A percentile compares a stretch with the other conserved stretches of the same genome.
Evolutionary conservation across 78 protist species (phyloP).

Genomic region (Dictyostelium capitatum): DNA sequence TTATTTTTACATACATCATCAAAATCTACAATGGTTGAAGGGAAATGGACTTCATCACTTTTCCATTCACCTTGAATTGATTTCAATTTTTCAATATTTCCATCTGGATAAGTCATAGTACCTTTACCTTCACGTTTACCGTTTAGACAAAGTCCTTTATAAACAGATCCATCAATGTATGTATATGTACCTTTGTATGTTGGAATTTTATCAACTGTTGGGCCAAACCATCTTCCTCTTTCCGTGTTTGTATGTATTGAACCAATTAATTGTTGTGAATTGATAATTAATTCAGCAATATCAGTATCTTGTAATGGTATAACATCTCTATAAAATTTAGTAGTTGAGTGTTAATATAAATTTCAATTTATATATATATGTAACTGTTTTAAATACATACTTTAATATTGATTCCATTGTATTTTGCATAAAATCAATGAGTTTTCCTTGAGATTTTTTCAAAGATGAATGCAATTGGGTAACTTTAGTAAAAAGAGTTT

Average conservation of each 20-base stretch:
- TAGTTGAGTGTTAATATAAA: too few species aligned
- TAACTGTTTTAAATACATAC: neutral
- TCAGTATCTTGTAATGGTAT: neutral
- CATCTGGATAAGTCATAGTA: neutral
- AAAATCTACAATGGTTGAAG: neutral
- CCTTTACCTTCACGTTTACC: constrained; percentile 28
- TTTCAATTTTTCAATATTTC: constrained; percentile 1
- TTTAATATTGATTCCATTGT: neutral
- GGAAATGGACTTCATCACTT: constrained; percentile 15
- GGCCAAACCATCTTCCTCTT: constrained; percentile 25
- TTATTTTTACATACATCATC: constrained; percentile 8
- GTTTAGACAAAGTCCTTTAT: constrained; percentile 27
- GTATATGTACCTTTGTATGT: constrained; percentile 23
- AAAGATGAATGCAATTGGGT: neutral
- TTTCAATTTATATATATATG: too few species aligned
- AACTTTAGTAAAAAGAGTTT: neutral
- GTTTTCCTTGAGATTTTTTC: neutral
- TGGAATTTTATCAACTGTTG: constrained; percentile 18
- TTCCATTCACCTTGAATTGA: constrained; percentile 28
- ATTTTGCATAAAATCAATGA: neutral
- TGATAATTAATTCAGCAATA: neutral
- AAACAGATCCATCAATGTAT: neutral
- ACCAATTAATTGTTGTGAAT: constrained; percentile 13
- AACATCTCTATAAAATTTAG: neutral
- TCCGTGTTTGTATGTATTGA: neutral